Conservation (phyloP, 225 moss, liverwort and hornwort species). For the Physcomitrellopsis africana region DNA sequence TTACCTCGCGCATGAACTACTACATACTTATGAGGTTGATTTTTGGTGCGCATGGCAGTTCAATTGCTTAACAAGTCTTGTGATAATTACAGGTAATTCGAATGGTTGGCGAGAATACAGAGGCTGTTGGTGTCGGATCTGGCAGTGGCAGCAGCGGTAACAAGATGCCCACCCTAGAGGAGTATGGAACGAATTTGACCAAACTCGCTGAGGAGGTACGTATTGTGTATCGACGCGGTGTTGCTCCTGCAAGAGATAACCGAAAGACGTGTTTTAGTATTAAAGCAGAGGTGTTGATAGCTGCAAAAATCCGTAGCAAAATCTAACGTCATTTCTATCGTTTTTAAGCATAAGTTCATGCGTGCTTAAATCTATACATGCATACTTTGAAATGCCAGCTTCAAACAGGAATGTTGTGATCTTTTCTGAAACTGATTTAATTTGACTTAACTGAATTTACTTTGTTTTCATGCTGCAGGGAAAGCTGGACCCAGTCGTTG, state of each 20-base stretch:
- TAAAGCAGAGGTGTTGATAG: no score
- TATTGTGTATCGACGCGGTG: not conserved
- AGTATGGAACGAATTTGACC: slow-evolving; percentile 87
- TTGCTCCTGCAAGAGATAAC: not conserved
- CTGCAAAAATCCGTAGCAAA: no score
- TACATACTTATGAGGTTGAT: not conserved
- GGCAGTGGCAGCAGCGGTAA: slow-evolving; percentile 81
- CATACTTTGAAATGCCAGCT: no score
- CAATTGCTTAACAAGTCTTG: not conserved
- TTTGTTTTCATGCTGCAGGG: slow-evolving; percentile 44
- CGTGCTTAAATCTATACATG: no score
- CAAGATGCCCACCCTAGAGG: slow-evolving; percentile 91
- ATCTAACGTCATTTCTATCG: no score
- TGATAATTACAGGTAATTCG: slow-evolving; percentile 65
- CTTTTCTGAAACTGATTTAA: no score
- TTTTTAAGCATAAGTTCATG: no score
- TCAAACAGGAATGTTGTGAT: no score
- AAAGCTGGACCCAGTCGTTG: slow-evolving; percentile 85
- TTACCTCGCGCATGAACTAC: not conserved
- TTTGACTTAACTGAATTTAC: not conserved
- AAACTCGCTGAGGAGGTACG: slow-evolving; percentile 89
- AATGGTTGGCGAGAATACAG: slow-evolving; percentile 91
- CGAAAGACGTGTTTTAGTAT: no score
- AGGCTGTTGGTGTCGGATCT: slow-evolving; percentile 82
- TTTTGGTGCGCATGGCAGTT: no score